phyloP scores from a whole-genome alignment of 257 asterid genomes.

The Lycium barbarum region DNA sequence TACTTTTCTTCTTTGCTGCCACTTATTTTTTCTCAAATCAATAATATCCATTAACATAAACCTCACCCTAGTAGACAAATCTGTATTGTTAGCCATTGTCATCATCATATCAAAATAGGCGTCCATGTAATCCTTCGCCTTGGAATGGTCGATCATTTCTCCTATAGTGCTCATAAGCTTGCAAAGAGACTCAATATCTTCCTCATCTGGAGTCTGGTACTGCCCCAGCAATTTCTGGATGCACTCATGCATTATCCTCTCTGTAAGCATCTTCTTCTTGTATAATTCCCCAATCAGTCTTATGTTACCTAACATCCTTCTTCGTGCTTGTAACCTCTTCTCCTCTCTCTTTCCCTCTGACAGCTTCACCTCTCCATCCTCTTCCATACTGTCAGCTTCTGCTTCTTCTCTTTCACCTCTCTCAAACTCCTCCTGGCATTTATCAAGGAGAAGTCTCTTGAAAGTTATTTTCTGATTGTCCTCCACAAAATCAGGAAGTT shows the following conservation, averaged over 20 bases:
- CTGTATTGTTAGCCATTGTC: constrained; percentile 33
- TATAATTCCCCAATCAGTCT: constrained; percentile 50
- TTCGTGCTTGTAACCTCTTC: constrained; percentile 36
- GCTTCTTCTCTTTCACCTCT: constrained; percentile 49
- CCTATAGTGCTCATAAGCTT: constrained; percentile 49
- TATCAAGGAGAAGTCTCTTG: constrained; percentile 42
- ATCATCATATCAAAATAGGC: constrained; percentile 43
- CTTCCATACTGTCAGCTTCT: constrained; percentile 40
- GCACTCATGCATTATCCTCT: constrained; percentile 48
- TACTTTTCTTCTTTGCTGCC: constrained; percentile 54
- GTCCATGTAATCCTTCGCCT: constrained; percentile 46
- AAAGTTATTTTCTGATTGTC: constrained; percentile 42
- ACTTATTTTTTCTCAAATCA: constrained; percentile 49
- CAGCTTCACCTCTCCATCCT: constrained; percentile 32
- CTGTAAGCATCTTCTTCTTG: constrained; percentile 50
- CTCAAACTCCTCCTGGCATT: constrained; percentile 51
- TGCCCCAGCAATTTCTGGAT: constrained; percentile 45
- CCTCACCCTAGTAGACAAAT: constrained; percentile 42
- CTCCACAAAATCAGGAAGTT: constrained; percentile 41
- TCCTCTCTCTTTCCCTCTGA: constrained; percentile 40
- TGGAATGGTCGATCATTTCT: constrained; percentile 43
- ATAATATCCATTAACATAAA: constrained; percentile 50
- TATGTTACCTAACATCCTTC: constrained; percentile 52
- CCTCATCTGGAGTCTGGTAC: constrained; percentile 46
- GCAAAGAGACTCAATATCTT: constrained; percentile 48